A percentile compares a stretch with the other conserved stretches of the same genome.
Evolutionary conservation across 163 green algal species (phyloP).

Genomic region (Prototheca cutis): DNA sequence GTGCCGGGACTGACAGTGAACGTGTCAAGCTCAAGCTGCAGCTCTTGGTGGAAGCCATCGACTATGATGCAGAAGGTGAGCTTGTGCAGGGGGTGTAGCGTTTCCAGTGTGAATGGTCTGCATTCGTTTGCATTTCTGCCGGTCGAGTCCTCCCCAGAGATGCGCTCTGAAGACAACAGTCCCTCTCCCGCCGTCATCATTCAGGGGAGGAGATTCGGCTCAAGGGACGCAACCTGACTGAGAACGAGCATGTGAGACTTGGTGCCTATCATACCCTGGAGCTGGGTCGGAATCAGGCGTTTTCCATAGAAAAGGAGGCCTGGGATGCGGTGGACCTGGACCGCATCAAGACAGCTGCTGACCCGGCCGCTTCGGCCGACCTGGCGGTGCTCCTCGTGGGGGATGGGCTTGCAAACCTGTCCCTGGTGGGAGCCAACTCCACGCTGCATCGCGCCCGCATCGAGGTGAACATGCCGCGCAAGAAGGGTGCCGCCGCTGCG

Average conservation of each 20-base stretch:
- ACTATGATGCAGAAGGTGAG: conserved; percentile 83
- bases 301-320: conserved; percentile 59
- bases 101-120: too few relatives aligned
- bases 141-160: too few relatives aligned
- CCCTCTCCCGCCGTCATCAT: not conserved
- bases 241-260: conserved; percentile 86
- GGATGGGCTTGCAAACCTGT: conserved; percentile 83
- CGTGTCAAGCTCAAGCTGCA: conserved; percentile 73
- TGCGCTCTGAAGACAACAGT: too few relatives aligned
- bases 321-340: conserved; percentile 86
- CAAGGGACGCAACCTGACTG: conserved; percentile 73
- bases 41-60: conserved; percentile 65
- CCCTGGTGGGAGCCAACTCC: conserved; percentile 76
- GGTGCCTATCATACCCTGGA: conserved; percentile 93
- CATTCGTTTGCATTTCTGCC: too few relatives aligned
- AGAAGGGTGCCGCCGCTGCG: conserved; percentile 68
- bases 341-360: conserved; percentile 50
- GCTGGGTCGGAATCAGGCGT: conserved; percentile 64
- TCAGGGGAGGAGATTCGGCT: conserved; percentile 71
- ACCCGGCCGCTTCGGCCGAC: conserved; percentile 72
- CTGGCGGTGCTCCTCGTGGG: conserved; percentile 74
- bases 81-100: too few relatives aligned
- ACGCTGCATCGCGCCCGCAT: conserved; percentile 70
- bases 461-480: conserved; percentile 79
- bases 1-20: conserved; percentile 56